Evolutionary conservation across 1,284 basidiomycete species (phyloP), one percentile per base, ranked within the genome.

Genomic region (Apiotrichum montevideense): DNA sequence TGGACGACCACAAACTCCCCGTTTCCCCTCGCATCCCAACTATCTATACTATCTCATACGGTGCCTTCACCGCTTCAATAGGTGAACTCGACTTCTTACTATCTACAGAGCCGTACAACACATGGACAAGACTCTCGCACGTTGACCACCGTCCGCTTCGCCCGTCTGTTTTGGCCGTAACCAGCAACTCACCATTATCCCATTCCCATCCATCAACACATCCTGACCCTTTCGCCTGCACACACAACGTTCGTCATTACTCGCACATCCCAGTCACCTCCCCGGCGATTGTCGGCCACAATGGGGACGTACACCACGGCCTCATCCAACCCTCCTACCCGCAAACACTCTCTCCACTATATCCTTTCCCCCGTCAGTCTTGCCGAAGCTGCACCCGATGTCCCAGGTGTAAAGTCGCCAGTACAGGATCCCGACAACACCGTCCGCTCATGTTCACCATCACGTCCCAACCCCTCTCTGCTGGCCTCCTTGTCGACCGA

Each of bases 331-430:
- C 45, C 54, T 14, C 60, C 57, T 5, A 48, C 61, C 3, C 61
- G 59, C 49, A 72, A 70, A 46, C 63, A 64, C 40, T 72, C 69
- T 0, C 62, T 72, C 21, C 63, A 66, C 46, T 72, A 66, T 57
- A 66, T 72, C 59, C 60, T 65, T 32, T 68, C 67, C 0, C 62
- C 67, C 6, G 34, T 63, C 11, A 51, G 53, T 6, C 47, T 54
- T 4, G 55, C 52, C 1, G 43, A 44, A 10, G 49, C 54, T 10
- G 58, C 58, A 39, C 52, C 51, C 48, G 56, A 51, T 52, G 47
- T 58, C 50, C 46, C 55, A 42, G 57, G 54, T 6, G 51, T 61
- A 46, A 44, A 37, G 5, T 54, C 57, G 0, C 52, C 56, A 6
- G 41, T 6, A 3, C n/a, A 39, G 35, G 9, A 6, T 9, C 13